These are phyloP conservation scores for Saxophila tyrrhenica DNA, from an alignment of 495 filamentous ascomycete genomes.

Conservation along the genomic window DNA sequence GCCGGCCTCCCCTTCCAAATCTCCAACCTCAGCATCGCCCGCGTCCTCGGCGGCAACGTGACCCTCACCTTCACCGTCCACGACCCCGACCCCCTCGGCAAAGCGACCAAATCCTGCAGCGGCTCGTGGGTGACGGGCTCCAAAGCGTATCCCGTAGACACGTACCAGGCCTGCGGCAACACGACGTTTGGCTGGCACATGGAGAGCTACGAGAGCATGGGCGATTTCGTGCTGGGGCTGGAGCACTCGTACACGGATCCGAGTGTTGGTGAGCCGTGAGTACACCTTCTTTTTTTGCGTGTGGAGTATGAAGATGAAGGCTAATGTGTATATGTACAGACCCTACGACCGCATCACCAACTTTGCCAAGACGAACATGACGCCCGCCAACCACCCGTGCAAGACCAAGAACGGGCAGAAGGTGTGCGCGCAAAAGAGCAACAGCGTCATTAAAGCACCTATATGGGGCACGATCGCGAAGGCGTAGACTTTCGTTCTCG, in stretches of 20 bases:
- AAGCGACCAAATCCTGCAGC: slow-evolving; percentile 6
- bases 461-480: slow-evolving; percentile 12
- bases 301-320: no score
- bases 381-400: not conserved
- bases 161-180: slow-evolving; percentile 9
- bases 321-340: slow-evolving; percentile 1
- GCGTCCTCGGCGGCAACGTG: slow-evolving; percentile 2
- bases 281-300: not conserved
- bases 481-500: not conserved
- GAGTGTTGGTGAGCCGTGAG: not conserved
- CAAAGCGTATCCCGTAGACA: not conserved
- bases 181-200: slow-evolving; percentile 17
- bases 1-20: slow-evolving; percentile 2
- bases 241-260: slow-evolving; percentile 15
- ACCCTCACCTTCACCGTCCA: slow-evolving; percentile 17
- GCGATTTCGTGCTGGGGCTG: slow-evolving; percentile 6
- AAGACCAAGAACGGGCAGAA: not conserved
- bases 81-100: slow-evolving; percentile 13
- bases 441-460: slow-evolving; percentile 5
- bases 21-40: slow-evolving; percentile 3
- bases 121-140: slow-evolving; percentile 6
- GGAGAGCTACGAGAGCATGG: not conserved
- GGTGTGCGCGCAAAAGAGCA: slow-evolving; percentile 1
- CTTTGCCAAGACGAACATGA: slow-evolving; percentile 10
- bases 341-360: slow-evolving; percentile 10